These are phyloP conservation scores for Colletotrichum aenigma DNA, from an alignment of 2,329 filamentous ascomycete species.

Conservation along the genomic window DNA sequence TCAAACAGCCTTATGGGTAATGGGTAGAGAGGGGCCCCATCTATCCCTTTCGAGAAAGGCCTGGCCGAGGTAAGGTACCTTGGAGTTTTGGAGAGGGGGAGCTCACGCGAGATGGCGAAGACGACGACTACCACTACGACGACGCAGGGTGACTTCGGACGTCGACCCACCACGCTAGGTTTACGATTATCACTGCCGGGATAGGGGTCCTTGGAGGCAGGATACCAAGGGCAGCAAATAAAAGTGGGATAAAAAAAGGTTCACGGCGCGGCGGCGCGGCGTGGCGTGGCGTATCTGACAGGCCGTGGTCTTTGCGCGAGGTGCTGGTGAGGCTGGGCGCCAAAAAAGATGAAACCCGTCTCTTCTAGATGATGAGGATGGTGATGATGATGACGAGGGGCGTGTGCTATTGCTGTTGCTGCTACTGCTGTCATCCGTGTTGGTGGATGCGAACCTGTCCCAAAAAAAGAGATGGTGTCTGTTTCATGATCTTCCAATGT, in stretches of 20 bases:
- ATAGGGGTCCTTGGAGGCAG: neutral
- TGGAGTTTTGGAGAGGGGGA: neutral
- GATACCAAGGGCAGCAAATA: neutral
- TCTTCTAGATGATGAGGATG: conserved; percentile 4
- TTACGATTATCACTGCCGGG: neutral
- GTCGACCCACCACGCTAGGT: neutral
- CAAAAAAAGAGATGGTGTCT: neutral
- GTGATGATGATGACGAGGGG: neutral
- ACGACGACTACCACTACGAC: neutral
- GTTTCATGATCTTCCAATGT: conserved; percentile 16
- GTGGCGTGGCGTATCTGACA: conserved; percentile 11
- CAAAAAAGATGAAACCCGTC: conserved; percentile 18
- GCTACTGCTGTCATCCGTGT: neutral
- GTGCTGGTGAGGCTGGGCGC: neutral
- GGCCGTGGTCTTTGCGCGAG: neutral
- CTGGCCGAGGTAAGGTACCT: neutral
- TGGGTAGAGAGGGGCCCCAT: neutral
- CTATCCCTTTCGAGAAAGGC: neutral
- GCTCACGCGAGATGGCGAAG: neutral
- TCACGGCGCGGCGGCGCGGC: neutral
- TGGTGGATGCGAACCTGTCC: neutral
- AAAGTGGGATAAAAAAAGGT: conserved; percentile 19
- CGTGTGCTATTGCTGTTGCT: neutral
- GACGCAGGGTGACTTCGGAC: neutral
- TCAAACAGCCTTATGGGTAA: conserved; percentile 15